Base-by-base conservation (phyloP, 2,329 filamentous ascomycete species). In the Arthrobotrys megalospora region DNA sequence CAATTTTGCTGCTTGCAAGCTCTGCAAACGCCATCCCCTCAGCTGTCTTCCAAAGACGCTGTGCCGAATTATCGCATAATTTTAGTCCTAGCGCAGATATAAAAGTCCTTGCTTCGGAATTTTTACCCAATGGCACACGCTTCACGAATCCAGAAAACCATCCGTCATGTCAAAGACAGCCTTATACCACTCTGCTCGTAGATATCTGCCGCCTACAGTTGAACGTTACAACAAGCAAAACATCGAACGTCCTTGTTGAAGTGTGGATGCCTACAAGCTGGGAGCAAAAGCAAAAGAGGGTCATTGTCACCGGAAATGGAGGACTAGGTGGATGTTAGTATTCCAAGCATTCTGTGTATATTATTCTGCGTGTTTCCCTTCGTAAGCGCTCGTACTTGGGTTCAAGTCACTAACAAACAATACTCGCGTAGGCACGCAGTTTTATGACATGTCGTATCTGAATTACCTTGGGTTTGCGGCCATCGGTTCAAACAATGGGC, bases 401-500 rank as follows among this genome's bases (percentile, higher is more conserved):
- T 24, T 28, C 48, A 6, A 64, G 8, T n/a, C 16, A 7, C 41
- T 45, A 24, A 47, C 28, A 21, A 38, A 5, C 24, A 47, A 1
- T 14, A 48, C n/a, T 28, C n/a, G 32, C 32, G n/a, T 48, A 64
- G 60, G 60, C 45, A 38, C 38, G 8, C 28, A 24, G 6, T 66
- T 21, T 14, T 16, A 52, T 24, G 63, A 66, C n/a, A 24, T 66
- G 21, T 12, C 45, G 36, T 66, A 52, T 43, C 12, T 24, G n/a
- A 52, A 7, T 12, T 47, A 52, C 24, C 60, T 58, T 16, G 65
- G 65, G 8, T 78, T 67, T 43, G 73, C 73, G 5, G 43, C 65
- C 1, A 41, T 72, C 12, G 73, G 66, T 12, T 19, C 34, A 28
- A 48, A 78, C 28, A 78, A 72, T 21, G 73, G 73, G 6, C 73